Conservation (phyloP, 2,329 filamentous ascomycete species). For the Diaporthe caulivora region DNA sequence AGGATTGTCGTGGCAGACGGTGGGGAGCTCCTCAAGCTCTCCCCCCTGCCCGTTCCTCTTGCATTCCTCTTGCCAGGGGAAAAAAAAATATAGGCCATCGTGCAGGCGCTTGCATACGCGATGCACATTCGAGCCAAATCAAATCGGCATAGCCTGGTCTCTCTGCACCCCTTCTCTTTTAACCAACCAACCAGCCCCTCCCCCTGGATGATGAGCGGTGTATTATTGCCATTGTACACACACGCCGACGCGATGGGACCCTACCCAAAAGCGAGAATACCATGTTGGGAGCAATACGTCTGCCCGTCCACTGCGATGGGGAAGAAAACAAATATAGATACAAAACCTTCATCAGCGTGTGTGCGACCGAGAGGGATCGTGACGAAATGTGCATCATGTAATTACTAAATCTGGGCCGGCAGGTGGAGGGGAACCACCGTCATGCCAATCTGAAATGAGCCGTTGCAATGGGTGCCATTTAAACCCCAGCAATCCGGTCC, state of each 20-base stretch:
- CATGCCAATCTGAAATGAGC: conserved; percentile 28
- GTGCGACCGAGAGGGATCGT: not conserved
- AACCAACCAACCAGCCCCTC: not conserved
- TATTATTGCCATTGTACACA: not conserved
- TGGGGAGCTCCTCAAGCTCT: conserved; percentile 24
- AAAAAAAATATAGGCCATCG: conserved; percentile 16
- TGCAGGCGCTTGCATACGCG: conserved; percentile 21
- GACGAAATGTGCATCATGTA: not conserved
- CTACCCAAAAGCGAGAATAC: not conserved
- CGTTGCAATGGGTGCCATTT: conserved; percentile 27
- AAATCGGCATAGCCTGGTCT: not conserved
- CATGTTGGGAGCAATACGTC: no score
- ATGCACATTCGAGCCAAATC: not conserved
- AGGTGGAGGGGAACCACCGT: conserved; percentile 10
- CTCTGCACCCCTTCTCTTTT: not conserved
- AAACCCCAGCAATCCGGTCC: conserved; percentile 25
- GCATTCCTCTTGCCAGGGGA: conserved; percentile 6
- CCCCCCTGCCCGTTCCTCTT: not conserved
- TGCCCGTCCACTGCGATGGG: no score
- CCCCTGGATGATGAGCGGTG: conserved; percentile 12
- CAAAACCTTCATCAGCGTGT: not conserved
- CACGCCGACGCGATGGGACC: not conserved
- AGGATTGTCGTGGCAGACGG: conserved; percentile 27
- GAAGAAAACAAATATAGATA: not conserved
- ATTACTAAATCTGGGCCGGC: not conserved